Percentiles rank a stretch among this genome's conserved stretches.
phyloP scores from a whole-genome alignment of 108 stramenopile species.

The Nitzschia palea region DNA sequence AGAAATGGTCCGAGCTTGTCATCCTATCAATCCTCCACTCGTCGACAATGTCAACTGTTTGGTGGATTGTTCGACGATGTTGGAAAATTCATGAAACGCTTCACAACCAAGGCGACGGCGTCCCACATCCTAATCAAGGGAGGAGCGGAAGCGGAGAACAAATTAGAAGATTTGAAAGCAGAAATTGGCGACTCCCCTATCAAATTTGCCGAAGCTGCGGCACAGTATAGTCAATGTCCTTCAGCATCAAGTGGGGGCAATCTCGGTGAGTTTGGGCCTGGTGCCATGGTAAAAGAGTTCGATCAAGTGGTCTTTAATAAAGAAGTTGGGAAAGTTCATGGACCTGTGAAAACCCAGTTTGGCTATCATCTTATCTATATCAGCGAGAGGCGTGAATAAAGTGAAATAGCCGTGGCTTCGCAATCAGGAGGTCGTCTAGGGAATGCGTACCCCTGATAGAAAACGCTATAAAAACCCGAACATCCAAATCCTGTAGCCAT shows the following conservation, averaged over 20 bases:
- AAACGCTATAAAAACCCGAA: too few species aligned
- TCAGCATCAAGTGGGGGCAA: slow-evolving; percentile 55
- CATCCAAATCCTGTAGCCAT: too few species aligned
- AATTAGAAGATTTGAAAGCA: slow-evolving; percentile 46
- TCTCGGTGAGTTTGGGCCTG: slow-evolving; percentile 70
- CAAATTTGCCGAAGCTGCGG: slow-evolving; percentile 58
- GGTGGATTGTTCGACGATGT: slow-evolving; percentile 35
- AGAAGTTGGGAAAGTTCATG: slow-evolving; percentile 46
- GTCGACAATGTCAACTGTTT: slow-evolving; percentile 11
- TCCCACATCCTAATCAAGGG: slow-evolving; percentile 62
- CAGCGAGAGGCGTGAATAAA: slow-evolving; percentile 50
- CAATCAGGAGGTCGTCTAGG: too few species aligned
- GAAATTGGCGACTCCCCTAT: slow-evolving; percentile 42
- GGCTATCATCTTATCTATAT: slow-evolving; percentile 79
- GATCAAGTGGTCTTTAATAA: slow-evolving; percentile 66
- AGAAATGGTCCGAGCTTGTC: too few species aligned
- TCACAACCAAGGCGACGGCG: slow-evolving; percentile 48
- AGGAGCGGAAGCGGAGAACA: slow-evolving; percentile 45
- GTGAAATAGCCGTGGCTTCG: too few species aligned
- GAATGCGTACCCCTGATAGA: too few species aligned
- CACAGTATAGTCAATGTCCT: slow-evolving; percentile 63
- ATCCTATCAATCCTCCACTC: too few species aligned
- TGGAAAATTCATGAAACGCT: slow-evolving; percentile 32
- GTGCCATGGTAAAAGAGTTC: slow-evolving; percentile 77
- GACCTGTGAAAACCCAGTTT: slow-evolving; percentile 64